phyloP scores from a whole-genome alignment of 768 basidiomycete genomes.

The Trametes punicea region DNA sequence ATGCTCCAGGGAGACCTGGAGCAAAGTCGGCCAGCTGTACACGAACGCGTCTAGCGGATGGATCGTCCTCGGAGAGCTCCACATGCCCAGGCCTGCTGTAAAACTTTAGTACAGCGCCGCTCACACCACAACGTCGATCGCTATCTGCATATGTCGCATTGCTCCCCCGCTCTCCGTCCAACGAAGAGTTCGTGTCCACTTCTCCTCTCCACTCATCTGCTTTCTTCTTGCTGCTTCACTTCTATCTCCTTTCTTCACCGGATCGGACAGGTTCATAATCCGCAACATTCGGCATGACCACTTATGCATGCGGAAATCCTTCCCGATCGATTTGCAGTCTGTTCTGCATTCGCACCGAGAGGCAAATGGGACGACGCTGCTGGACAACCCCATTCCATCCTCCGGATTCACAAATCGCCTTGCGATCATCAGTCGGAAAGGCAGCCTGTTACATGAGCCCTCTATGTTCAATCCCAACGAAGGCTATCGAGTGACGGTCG shows the following conservation, averaged over 20 bases:
- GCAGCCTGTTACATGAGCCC: too few relatives aligned
- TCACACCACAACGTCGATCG: slow-evolving; percentile 8
- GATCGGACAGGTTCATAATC: slow-evolving; percentile 2
- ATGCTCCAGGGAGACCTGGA: background rate
- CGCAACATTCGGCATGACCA: background rate
- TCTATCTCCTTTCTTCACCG: background rate
- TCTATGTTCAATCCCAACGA: too few relatives aligned
- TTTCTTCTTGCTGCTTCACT: slow-evolving; percentile 5
- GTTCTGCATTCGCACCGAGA: background rate
- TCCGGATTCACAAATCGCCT: too few relatives aligned
- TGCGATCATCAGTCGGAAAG: too few relatives aligned
- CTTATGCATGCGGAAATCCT: background rate
- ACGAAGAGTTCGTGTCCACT: background rate
- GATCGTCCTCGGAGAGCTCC: slow-evolving; percentile 9
- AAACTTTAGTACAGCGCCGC: background rate
- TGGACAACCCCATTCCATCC: too few relatives aligned
- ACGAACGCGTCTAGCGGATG: background rate
- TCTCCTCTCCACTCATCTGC: slow-evolving; percentile 9
- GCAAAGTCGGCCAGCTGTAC: background rate
- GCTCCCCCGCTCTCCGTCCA: slow-evolving; percentile 8
- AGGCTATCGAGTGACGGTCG: too few relatives aligned
- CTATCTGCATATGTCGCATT: slow-evolving; percentile 4
- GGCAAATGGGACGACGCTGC: too few relatives aligned
- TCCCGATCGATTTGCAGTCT: slow-evolving; percentile 6
- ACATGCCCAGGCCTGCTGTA: slow-evolving; percentile 5